A percentile compares a stretch with the other conserved stretches of the same genome.
phyloP scores from a whole-genome alignment of 345 rosid species.

The thale cress (Arabidopsis thaliana) region TAIR10.1 NC_003070.9:1607001-1607500 shows the following conservation, averaged over 20 bases:
- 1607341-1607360: slow-evolving; percentile 24
- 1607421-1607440: slow-evolving; percentile 36
- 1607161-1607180: background rate
- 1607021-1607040: slow-evolving; percentile 42
- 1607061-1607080: slow-evolving; percentile 14
- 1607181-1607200: background rate
- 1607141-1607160: background rate
- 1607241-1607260: slow-evolving; percentile 42
- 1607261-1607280: slow-evolving; percentile 33
- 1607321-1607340: slow-evolving; percentile 24
- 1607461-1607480: slow-evolving; percentile 35
- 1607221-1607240: slow-evolving; percentile 23
- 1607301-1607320: background rate
- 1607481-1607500: slow-evolving; percentile 49
- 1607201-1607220: slow-evolving; percentile 26
- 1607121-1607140: too few species aligned
- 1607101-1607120: background rate
- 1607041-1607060: slow-evolving; percentile 27
- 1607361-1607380: slow-evolving; percentile 37
- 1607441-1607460: slow-evolving; percentile 55
- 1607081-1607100: background rate
- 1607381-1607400: slow-evolving; percentile 30
- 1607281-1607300: slow-evolving; percentile 24
- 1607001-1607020: slow-evolving; percentile 11
- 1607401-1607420: slow-evolving; percentile 11